Percentiles rank a stretch among this genome's conserved stretches.
Conservation (phyloP, 257 asterid species). For the Solanum raphanifolium region DNA sequence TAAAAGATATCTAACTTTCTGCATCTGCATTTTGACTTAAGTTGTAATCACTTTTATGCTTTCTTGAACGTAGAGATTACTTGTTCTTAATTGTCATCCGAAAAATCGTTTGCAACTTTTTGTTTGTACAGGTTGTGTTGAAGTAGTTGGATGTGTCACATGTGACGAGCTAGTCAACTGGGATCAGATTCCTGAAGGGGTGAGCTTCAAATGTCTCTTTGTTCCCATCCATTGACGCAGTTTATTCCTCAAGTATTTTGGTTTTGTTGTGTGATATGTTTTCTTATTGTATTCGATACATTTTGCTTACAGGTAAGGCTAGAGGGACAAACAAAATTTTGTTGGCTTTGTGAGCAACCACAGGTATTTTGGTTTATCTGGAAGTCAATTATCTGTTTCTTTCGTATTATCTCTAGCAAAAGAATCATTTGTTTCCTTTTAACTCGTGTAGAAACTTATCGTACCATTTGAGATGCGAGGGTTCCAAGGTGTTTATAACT, state of each 20-base stretch:
- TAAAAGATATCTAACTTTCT: neutral
- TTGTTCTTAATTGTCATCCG: neutral
- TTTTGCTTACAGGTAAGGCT: slow-evolving; percentile 52
- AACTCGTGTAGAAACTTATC: slow-evolving; percentile 55
- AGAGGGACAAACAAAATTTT: slow-evolving; percentile 76
- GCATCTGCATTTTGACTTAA: neutral
- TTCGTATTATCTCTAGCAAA: neutral
- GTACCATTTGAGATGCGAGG: slow-evolving; percentile 98
- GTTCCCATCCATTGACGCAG: neutral
- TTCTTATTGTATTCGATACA: neutral
- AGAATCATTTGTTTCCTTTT: neutral
- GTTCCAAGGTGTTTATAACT: slow-evolving; percentile 79
- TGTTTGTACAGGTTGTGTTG: slow-evolving; percentile 61
- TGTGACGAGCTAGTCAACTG: slow-evolving; percentile 67
- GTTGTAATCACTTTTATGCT: neutral
- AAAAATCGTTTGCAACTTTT: neutral
- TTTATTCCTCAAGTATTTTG: neutral
- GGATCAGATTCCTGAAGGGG: slow-evolving; percentile 78
- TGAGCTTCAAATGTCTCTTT: neutral
- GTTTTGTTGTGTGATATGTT: neutral
- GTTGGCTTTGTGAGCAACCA: slow-evolving; percentile 97
- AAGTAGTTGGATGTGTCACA: slow-evolving; percentile 76
- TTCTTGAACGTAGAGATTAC: neutral
- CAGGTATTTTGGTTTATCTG: slow-evolving; percentile 32
- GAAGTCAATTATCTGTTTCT: neutral